These are phyloP conservation scores for Meyerozyma carpophila DNA, from an alignment of 1,139 yeast species.

Conservation along the genomic window DNA sequence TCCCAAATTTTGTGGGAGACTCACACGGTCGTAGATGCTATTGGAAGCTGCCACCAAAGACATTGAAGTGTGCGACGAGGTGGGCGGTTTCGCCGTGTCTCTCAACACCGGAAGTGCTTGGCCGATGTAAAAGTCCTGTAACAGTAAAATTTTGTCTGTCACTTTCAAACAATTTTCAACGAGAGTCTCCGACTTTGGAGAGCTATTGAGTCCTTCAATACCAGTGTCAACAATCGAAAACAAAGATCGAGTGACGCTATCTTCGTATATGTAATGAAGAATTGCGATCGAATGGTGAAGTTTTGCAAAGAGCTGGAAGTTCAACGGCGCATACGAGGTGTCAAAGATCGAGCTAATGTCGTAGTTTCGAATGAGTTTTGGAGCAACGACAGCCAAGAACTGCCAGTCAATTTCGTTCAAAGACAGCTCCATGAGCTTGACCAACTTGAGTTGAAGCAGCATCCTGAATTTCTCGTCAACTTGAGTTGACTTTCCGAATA, in stretches of 20 bases:
- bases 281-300: constrained; percentile 69
- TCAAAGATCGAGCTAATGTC: constrained; percentile 17
- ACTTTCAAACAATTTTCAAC: constrained; percentile 32
- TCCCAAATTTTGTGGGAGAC: constrained; percentile 49
- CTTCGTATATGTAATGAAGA: constrained; percentile 57
- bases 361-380: constrained; percentile 15
- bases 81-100: constrained; percentile 12
- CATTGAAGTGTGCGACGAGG: constrained; percentile 24
- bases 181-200: constrained; percentile 14
- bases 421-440: constrained; percentile 49
- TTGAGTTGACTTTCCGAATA: constrained; percentile 44
- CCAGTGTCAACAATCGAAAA: constrained; percentile 51
- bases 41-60: constrained; percentile 22
- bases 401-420: constrained; percentile 61
- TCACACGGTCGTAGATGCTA: constrained; percentile 46
- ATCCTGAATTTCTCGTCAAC: constrained; percentile 33
- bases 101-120: constrained; percentile 26
- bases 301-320: constrained; percentile 33
- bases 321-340: constrained; percentile 11
- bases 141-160: constrained; percentile 43
- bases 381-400: constrained; percentile 42
- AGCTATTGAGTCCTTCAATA: constrained; percentile 45
- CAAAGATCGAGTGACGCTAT: constrained; percentile 49
- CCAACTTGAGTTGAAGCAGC: constrained; percentile 46
- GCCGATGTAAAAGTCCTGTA: constrained; percentile 42